A percentile compares a stretch with the other conserved stretches of the same genome.
phyloP scores from a whole-genome alignment of 805 yeast species.

The Candida patagonica region DNA sequence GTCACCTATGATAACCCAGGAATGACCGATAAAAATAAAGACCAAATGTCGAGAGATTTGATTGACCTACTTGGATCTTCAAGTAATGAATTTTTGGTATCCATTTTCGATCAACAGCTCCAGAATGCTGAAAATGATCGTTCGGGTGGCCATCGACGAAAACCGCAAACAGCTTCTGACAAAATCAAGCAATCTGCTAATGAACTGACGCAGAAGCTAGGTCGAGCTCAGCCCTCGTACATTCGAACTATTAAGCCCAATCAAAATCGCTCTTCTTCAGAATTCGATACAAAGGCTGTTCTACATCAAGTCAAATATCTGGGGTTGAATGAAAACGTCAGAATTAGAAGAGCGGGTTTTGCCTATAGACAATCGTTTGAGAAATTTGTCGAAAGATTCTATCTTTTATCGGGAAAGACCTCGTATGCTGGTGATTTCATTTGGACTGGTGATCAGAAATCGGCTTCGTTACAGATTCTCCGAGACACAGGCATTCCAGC shows the following conservation, averaged over 20 bases:
- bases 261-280: conserved; percentile 82
- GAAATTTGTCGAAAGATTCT: conserved; percentile 90
- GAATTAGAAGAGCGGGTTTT: conserved; percentile 97
- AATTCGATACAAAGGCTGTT: conserved; percentile 81
- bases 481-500: conserved; percentile 60
- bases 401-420: conserved; percentile 74
- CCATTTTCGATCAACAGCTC: conserved; percentile 55
- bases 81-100: conserved; percentile 48
- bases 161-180: conserved; percentile 95
- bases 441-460: conserved; percentile 51
- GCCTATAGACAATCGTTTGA: conserved; percentile 97
- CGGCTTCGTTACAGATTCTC: conserved; percentile 46
- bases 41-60: conserved; percentile 81
- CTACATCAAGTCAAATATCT: conserved; percentile 92
- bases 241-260: conserved; percentile 97
- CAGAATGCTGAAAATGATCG: conserved; percentile 50
- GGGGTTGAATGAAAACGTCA: conserved; percentile 92
- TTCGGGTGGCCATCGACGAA: conserved; percentile 35
- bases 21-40: conserved; percentile 96
- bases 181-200: conserved; percentile 90
- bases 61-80: conserved; percentile 71
- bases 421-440: conserved; percentile 83
- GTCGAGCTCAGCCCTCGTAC: conserved; percentile 89
- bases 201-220: conserved; percentile 75
- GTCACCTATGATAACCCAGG: conserved; percentile 82